Evolutionary conservation across 2,329 filamentous ascomycete genomes (phyloP).

Genomic region (Aspergillus tubingensis): DNA sequence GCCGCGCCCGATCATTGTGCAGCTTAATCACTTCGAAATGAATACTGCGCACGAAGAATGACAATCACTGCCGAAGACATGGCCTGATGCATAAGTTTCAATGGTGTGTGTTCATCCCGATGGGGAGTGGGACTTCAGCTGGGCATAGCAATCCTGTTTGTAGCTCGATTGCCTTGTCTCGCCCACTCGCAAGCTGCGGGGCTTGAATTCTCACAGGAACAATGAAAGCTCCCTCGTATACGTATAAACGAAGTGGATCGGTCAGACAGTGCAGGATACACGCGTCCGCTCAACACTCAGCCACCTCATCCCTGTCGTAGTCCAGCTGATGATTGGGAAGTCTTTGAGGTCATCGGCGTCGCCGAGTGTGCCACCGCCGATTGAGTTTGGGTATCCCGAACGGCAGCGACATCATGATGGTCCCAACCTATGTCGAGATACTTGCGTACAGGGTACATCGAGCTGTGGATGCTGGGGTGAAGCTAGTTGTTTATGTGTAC

Average conservation of each 20-base stretch:
- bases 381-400: neutral
- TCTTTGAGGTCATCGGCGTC: neutral
- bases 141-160: neutral
- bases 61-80: neutral
- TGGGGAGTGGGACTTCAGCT: neutral
- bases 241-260: neutral
- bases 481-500: neutral
- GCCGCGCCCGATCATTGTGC: neutral
- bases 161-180: neutral
- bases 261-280: neutral
- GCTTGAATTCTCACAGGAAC: neutral
- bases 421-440: neutral
- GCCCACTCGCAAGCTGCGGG: neutral
- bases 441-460: no score
- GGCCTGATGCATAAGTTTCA: no score
- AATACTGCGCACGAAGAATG: no score
- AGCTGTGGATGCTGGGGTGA: no score
- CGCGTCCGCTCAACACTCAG: neutral
- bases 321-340: neutral
- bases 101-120: neutral
- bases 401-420: neutral
- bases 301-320: neutral
- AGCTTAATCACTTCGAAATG: no score
- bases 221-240: neutral
- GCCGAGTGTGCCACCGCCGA: neutral